These are phyloP conservation scores for Phytophthora citricola DNA, from an alignment of 352 stramenopile genomes.

Conservation along the genomic window DNA sequence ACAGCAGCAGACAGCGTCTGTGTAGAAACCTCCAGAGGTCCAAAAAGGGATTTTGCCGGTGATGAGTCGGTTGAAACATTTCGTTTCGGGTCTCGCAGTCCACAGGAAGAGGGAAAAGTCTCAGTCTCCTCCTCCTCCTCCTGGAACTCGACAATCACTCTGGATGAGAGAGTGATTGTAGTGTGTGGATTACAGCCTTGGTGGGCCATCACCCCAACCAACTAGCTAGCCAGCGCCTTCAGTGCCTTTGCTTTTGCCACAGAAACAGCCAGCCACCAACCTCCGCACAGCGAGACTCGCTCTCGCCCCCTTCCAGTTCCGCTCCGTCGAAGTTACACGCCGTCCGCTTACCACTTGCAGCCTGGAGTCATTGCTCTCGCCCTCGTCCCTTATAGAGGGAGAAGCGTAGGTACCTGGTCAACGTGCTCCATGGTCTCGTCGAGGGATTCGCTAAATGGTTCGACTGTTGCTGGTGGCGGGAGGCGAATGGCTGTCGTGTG, in stretches of 20 bases:
- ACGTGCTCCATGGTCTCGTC: constrained; percentile 83
- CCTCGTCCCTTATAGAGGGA: constrained; percentile 1
- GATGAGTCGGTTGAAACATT: constrained; percentile 48
- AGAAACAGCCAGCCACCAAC: constrained; percentile 20
- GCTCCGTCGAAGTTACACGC: constrained; percentile 1
- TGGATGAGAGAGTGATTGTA: constrained; percentile 6
- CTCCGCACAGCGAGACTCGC: constrained; percentile 23
- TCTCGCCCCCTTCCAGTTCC: constrained; percentile 9
- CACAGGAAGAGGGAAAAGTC: constrained; percentile 4
- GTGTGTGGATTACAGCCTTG: constrained; percentile 84
- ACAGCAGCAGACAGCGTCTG: constrained; percentile 32
- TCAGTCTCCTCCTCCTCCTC: not conserved
- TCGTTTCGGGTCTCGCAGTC: constrained; percentile 34
- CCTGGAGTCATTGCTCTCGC: constrained; percentile 1
- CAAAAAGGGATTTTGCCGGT: constrained; percentile 39
- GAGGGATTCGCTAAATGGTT: constrained; percentile 41
- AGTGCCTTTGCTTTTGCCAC: constrained; percentile 10
- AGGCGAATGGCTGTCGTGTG: constrained; percentile 27
- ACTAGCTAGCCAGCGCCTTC: constrained; percentile 52
- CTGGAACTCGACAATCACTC: constrained; percentile 20
- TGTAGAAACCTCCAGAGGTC: constrained; percentile 8
- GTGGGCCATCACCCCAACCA: constrained; percentile 55
- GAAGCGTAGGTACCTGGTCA: constrained; percentile 68
- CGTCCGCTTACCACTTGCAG: constrained; percentile 21
- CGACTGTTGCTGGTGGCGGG: not conserved